Base-by-base conservation (phyloP, 768 basidiomycete genomes). In the Suillus alpinus region DNA sequence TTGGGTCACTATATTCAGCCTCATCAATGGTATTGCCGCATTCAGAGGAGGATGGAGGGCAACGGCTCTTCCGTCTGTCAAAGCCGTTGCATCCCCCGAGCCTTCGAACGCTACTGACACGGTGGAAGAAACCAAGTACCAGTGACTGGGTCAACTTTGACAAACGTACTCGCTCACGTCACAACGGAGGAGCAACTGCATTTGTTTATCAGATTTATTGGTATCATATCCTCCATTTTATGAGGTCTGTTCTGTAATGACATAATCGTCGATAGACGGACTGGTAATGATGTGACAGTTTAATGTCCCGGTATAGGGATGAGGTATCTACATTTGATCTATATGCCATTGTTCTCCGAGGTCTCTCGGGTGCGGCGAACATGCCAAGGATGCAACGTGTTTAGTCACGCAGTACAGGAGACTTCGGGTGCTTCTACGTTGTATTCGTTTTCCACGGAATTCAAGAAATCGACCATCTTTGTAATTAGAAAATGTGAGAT, bases 31-130 rank as follows among this genome's bases (percentile, higher is more conserved):
- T 12, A 64, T 87, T 1, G 80, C 83, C 6, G 81, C 87, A 3
- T 89, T 90, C 75, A 76, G 85, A 66, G 83, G 81, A 40, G 88
- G 88, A 4, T 91, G 89, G 89, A 84, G 80, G 60, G 87, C 89
- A 2, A 89, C 87, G 16, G 81, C 86, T 8, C 55, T 71, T 4
- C 59, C 65, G 43, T 59, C 63, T 51, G 20, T 57, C 16, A 65
- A 60, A 20, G 49, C 31, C 6, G 16, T 8, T 26, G 34, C 26
- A 53, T 13, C 56, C 12, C 18, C 47, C 23, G 47, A 41, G 6
- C 6, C 12, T 14, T 18, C 29, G 23, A 61, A 56, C 37, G 9
- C 31, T 6, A 18, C 49, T 56, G 56, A 47, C 14, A 41, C 18
- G 43, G 56, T n/a, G 13, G 47, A 52, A 9, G 34, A 31, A 55